These are phyloP conservation scores for Dissophora globulifera DNA, from an alignment of 192 early-diverging fungal species.

Conservation along the genomic window DNA sequence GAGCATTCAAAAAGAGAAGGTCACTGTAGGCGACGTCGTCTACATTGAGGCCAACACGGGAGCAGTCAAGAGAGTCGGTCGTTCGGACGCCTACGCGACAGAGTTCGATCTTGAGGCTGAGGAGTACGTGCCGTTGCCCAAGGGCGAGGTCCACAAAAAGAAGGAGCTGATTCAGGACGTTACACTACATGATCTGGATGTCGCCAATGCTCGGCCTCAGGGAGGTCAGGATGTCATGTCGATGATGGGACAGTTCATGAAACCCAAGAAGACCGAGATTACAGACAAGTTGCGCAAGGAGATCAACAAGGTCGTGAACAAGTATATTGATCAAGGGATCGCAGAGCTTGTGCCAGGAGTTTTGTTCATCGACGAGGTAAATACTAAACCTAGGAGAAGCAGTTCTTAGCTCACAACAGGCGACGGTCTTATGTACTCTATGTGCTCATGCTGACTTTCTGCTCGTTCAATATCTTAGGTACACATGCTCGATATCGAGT, in stretches of 20 bases:
- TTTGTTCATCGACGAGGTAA: slow-evolving; percentile 95
- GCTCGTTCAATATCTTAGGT: slow-evolving; percentile 61
- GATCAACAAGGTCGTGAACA: slow-evolving; percentile 99
- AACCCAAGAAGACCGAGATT: slow-evolving; percentile 99
- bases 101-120: slow-evolving; percentile 99
- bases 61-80: slow-evolving; percentile 96
- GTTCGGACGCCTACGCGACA: slow-evolving; percentile 98
- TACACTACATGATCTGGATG: slow-evolving; percentile 96
- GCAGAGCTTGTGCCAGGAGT: slow-evolving; percentile 98
- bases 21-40: slow-evolving; percentile 95
- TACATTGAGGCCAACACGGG: slow-evolving; percentile 98
- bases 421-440: too few relatives aligned
- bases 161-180: slow-evolving; percentile 99
- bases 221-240: slow-evolving; percentile 98
- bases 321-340: slow-evolving; percentile 97
- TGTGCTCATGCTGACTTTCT: too few relatives aligned
- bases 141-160: slow-evolving; percentile 99
- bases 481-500: slow-evolving; percentile 99
- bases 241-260: slow-evolving; percentile 98
- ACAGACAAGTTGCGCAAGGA: slow-evolving; percentile 97
- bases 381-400: too few relatives aligned
- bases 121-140: slow-evolving; percentile 96
- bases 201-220: slow-evolving; percentile 95
- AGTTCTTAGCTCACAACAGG: too few relatives aligned
- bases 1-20: slow-evolving; percentile 96